Base-by-base conservation (phyloP, 495 filamentous ascomycete species). In the Hypomontagnella monticulosa region DNA sequence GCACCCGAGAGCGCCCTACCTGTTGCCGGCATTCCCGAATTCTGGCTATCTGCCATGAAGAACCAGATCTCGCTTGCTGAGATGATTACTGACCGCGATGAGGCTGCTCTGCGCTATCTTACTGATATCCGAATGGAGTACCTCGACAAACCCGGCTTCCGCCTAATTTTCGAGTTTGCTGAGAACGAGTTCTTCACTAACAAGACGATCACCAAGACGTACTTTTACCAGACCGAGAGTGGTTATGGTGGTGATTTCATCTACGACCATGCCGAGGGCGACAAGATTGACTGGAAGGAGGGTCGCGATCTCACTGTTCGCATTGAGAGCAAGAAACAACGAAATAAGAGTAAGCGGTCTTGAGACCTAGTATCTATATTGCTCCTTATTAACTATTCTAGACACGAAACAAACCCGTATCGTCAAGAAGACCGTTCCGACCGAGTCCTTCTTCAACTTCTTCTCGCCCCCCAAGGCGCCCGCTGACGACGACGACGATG, bases 381-480 rank as follows among this genome's bases (percentile, higher is more conserved):
- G 57, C 74, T 82, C 71, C 81, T 70, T 63, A 51, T 15, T 42
- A 54, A 52, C 27, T 61, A 3, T 2, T 3, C 2, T 2, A 99
- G 95, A 93, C 80, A 99, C 96, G 46, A 98, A 98, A 85, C 96
- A 99, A 77, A 98, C 95, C 60, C 92, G 96, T 61, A 88, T 99
- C 67, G 92, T 99, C 65, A 98, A 97, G 88, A 97, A 97, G 83
- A 97, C 93, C 12, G 94, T 98, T 38, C 96, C 96, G 2, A 97
- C 93, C 36, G 95, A 97, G 76, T 97, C 94, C 7, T 99, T 99
- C 85, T 99, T 99, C 88, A 98, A 97, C 85, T 99, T 99, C 87
- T 99, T 99, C 84, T 90, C 91, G 33, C 96, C 95, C 4, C 96
- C 96, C 2, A 91, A 92, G 79, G 89, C 92, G 49, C 96, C 93